A percentile compares a stretch with the other conserved stretches of the same genome.
phyloP scores from a whole-genome alignment of 1,139 yeast species.

The Geotrichum candidum region DNA sequence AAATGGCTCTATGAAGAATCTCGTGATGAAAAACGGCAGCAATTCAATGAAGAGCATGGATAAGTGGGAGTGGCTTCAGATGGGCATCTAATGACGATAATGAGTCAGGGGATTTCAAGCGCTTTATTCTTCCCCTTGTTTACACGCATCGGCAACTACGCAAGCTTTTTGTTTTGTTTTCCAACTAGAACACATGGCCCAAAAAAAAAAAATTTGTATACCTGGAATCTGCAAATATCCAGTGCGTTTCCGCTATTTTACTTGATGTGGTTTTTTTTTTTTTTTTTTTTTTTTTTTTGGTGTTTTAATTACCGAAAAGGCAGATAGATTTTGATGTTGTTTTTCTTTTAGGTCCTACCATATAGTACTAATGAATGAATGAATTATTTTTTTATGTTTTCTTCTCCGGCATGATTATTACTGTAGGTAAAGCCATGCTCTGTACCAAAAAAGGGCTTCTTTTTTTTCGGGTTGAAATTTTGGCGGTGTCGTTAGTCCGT shows the following conservation, averaged over 20 bases:
- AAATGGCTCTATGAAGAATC: neutral
- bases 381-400: too few relatives aligned
- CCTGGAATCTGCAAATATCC: too few relatives aligned
- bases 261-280: neutral
- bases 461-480: neutral
- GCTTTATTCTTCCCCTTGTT: too few relatives aligned
- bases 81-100: constrained; percentile 5
- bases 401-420: too few relatives aligned
- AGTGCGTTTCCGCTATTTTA: neutral
- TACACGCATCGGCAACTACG: neutral
- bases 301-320: neutral
- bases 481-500: neutral
- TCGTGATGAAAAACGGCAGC: neutral
- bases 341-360: neutral
- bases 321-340: neutral
- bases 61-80: constrained; percentile 16
- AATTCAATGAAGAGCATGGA: neutral
- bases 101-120: neutral
- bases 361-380: neutral
- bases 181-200: too few relatives aligned
- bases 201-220: too few relatives aligned
- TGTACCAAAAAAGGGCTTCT: too few relatives aligned
- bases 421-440: too few relatives aligned
- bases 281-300: too few relatives aligned
- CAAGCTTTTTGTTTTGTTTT: too few relatives aligned